Conservation (phyloP, 495 filamentous ascomycete species). For the Podospora sp. region DNA sequence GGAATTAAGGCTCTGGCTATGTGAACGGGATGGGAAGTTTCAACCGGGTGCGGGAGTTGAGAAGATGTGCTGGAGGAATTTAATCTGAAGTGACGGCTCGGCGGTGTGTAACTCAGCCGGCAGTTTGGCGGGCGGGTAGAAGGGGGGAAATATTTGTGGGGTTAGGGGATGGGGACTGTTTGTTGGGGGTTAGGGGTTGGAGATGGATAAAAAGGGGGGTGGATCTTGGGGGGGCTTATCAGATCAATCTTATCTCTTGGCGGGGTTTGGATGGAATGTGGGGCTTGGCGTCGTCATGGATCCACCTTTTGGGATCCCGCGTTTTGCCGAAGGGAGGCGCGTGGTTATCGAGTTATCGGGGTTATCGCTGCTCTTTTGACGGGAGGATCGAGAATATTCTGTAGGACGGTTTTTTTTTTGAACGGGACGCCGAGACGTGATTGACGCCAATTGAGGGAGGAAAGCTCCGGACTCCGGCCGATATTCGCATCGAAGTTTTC, state of each 20-base stretch:
- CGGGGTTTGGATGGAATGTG: not conserved
- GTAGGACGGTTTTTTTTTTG: slow-evolving; percentile 1
- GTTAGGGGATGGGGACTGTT: not conserved
- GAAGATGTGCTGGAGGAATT: too few species aligned
- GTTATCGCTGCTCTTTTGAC: not conserved
- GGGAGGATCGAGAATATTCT: slow-evolving; percentile 13
- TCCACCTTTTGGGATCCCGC: not conserved
- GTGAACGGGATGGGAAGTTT: not conserved
- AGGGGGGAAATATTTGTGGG: not conserved
- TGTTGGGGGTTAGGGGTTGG: not conserved
- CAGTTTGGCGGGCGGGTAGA: not conserved
- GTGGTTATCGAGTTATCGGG: not conserved
- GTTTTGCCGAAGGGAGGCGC: not conserved
- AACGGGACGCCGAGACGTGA: not conserved
- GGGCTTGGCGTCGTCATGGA: not conserved
- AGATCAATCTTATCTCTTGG: slow-evolving; percentile 7
- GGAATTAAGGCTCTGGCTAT: not conserved
- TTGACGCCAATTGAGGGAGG: slow-evolving; percentile 5
- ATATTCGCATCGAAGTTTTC: slow-evolving; percentile 9
- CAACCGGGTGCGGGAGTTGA: not conserved
- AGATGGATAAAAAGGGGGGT: not conserved
- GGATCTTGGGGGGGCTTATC: not conserved
- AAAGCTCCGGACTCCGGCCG: slow-evolving; percentile 17
- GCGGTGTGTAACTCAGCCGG: not conserved
- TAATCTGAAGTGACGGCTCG: not conserved